Base-by-base conservation (phyloP, 768 basidiomycete species). In the Albatrellus ellisii region DNA sequence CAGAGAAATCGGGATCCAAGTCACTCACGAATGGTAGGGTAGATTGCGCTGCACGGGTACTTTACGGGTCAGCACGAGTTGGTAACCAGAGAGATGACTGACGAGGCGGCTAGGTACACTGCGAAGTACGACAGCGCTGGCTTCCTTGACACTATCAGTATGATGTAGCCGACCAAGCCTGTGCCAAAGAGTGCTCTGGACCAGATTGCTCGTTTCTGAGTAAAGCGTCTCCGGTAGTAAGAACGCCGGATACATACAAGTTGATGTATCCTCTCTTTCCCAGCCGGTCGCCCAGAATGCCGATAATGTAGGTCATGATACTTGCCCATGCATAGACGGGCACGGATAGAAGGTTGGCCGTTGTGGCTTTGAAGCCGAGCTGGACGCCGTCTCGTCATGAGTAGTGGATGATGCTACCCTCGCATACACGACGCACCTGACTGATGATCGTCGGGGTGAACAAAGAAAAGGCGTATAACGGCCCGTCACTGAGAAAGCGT, bases 261-360 rank as follows among this genome's bases (percentile, higher is more conserved):
- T 80, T 82, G 41, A 80, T 71, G 46, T 69, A 62, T 31, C 63
- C 73, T 17, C 79, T 65, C 33, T 61, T 63, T n/a, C 72, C 72
- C 20, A 69, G 58, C 6, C 70, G 67, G 52, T 84, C 82, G 18
- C 78, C 78, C 18, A 74, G 49, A 44, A 77, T 65, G 14, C 82
- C 82, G 35, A 82, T 61, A 25, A 62, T 44, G 46, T 71, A 67
- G 4, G 84, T 86, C 52, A 81, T 61, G 27, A 81, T 56, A 50
- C 80, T 80, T 15, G 77, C 74, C 72, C 78, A 82, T 4, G 68
- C 71, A 53, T 86, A 86, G 22, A 85, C 78, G 1, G 84, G 83
- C 3, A 86, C 81, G 0, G 79, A 80, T 12, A 88, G 63, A 9
- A 87, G 56, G 52, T 87, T 86, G 2, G 83, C 80, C 20, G 64